Conservation (phyloP, 768 basidiomycete genomes). For the Multifurca ochricompacta region DNA sequence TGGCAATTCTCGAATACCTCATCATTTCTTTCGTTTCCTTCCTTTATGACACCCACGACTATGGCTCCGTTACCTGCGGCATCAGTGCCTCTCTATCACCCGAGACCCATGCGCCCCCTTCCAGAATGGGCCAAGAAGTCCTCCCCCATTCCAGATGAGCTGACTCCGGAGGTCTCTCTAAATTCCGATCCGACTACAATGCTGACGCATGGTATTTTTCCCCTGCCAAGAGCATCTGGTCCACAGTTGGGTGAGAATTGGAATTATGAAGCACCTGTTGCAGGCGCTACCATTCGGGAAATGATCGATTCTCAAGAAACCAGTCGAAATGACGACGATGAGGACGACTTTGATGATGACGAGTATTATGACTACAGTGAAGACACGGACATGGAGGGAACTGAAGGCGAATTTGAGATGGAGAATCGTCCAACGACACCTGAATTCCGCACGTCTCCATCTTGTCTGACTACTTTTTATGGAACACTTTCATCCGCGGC, state of each 20-base stretch:
- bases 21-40: neutral
- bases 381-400: constrained; percentile 9
- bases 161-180: neutral
- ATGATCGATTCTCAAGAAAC: constrained; percentile 14
- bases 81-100: constrained; percentile 8
- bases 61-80: neutral
- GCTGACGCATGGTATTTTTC: neutral
- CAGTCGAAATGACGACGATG: constrained; percentile 9
- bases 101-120: constrained; percentile 14
- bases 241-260: neutral
- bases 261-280: constrained; percentile 13
- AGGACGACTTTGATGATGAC: constrained; percentile 9
- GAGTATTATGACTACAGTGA: constrained; percentile 15
- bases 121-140: constrained; percentile 18
- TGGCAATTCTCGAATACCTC: neutral
- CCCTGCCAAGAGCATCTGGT: neutral
- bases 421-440: neutral
- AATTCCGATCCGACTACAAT: neutral
- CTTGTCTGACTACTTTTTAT: neutral
- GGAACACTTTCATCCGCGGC: neutral
- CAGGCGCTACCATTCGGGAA: constrained; percentile 11
- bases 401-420: neutral
- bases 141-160: constrained; percentile 9
- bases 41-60: neutral
- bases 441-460: neutral